Conservation (phyloP, 257 asterid species). For the Solanum commersonii region DNA sequence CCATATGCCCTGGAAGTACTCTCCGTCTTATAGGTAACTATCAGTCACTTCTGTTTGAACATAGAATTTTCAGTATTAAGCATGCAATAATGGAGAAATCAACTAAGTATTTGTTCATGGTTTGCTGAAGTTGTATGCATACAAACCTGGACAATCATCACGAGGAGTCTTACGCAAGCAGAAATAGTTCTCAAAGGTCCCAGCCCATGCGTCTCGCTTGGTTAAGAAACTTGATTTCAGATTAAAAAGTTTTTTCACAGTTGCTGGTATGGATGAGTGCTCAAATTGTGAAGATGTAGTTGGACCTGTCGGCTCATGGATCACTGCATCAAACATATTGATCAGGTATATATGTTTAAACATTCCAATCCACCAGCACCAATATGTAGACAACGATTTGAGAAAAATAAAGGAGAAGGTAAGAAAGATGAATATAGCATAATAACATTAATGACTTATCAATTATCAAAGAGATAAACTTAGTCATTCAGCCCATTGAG, state of each 20-base stretch:
- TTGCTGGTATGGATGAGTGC: constrained; percentile 92
- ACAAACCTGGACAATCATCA: constrained; percentile 86
- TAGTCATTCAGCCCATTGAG: background rate
- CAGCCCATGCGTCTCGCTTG: constrained; percentile 98
- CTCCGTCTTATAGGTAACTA: background rate
- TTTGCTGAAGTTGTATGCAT: background rate
- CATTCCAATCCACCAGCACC: background rate
- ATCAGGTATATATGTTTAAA: background rate
- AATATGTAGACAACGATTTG: background rate
- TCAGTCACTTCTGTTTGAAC: background rate
- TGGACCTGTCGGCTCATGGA: constrained; percentile 86
- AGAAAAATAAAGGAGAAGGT: background rate
- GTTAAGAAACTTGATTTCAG: constrained; percentile 77
- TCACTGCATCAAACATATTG: constrained; percentile 43
- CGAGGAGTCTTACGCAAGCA: constrained; percentile 71
- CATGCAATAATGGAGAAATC: background rate
- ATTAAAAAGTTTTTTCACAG: constrained; percentile 85
- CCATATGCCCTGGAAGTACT: background rate
- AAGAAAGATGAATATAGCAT: background rate
- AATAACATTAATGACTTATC: background rate
- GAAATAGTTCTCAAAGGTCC: constrained; percentile 74
- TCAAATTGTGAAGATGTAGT: constrained; percentile 78
- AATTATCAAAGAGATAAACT: background rate
- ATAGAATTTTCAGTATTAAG: background rate
- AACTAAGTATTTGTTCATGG: background rate